Base-by-base conservation (phyloP, 1,139 yeast genomes). In the Pneumocystis sp. region DNA sequence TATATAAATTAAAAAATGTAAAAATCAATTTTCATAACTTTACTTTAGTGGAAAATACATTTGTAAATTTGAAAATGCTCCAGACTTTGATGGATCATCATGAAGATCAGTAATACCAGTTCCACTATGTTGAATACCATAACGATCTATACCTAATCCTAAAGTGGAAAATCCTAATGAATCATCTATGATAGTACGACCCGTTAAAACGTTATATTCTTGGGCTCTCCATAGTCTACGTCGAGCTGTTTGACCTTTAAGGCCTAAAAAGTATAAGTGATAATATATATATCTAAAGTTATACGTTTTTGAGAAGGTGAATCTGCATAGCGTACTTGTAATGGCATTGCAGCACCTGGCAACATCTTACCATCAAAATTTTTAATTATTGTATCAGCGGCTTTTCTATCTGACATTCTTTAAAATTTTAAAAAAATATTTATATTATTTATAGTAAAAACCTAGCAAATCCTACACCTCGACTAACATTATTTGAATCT, bases 391-490 rank as follows among this genome's bases (percentile, higher is more conserved):
- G 63, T 67, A 56, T 69, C 71, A 7, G 72, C 72, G 19, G 68
- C 63, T 12, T 50, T 63, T n/a, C 72, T 64, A 21, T 63, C 65
- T 12, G 65, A 61, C 63, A 70, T 66, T 31, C 72, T 70, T 21
- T 44, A 44, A 44, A 44, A 37, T 19, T 7, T 44, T 44, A 44
- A 21, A 42, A 12, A 34, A 57, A n/a, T 21, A 17, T 42, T 21
- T 17, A 59, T 42, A 17, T 31, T 61, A 34, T 29, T 44, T 29
- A 62, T 21, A 17, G 8, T 17, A 19, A 40, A 45, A 67, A 67
- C 69, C 69, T 67, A 50, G 72, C 72, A 63, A 70, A 70, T 15
- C 72, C 72, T 29, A 70, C 72, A 8, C 72, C 72, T 45, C 72
- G 66, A 44, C 69, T 69, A 44, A 67, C 63, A 19, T 70, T 70